Evolutionary conservation across 2,329 filamentous ascomycete species (phyloP).

Genomic region (Trichoderma koningii): DNA sequence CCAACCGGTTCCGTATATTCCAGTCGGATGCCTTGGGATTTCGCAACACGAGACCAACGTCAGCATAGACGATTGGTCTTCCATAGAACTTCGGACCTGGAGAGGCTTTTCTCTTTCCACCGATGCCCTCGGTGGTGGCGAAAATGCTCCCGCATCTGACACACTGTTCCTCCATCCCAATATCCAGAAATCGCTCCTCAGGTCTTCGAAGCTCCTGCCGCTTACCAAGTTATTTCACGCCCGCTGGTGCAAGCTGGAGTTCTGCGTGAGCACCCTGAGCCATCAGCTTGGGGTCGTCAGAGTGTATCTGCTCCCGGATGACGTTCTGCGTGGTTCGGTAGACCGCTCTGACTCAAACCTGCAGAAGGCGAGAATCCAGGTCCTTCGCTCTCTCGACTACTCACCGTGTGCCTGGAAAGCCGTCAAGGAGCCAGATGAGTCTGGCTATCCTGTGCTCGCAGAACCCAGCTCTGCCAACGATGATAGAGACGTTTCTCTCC

Average conservation of each 20-base stretch:
- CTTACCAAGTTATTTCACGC: constrained; percentile 38
- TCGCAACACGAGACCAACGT: constrained; percentile 30
- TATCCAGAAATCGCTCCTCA: constrained; percentile 35
- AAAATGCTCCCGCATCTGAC: constrained; percentile 34
- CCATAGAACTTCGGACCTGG: constrained; percentile 18
- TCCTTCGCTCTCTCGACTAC: constrained; percentile 60
- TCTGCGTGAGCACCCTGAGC: constrained; percentile 34
- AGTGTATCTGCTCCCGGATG: constrained; percentile 67
- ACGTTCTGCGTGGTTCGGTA: constrained; percentile 58
- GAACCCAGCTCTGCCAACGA: constrained; percentile 31
- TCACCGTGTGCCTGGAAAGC: constrained; percentile 60
- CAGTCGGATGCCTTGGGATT: constrained; percentile 45
- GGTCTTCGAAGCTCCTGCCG: constrained; percentile 21
- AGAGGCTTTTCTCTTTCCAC: not conserved
- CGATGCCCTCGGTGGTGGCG: not conserved
- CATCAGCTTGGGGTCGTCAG: constrained; percentile 45
- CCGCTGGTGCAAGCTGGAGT: constrained; percentile 50
- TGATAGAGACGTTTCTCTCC: constrained; percentile 55
- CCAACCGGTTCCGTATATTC: constrained; percentile 41
- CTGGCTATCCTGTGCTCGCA: constrained; percentile 11
- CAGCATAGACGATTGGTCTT: constrained; percentile 28
- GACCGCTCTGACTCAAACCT: constrained; percentile 51
- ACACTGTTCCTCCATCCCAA: constrained; percentile 27
- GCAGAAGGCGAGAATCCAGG: constrained; percentile 46
- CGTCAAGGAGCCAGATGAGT: constrained; percentile 17